Evolutionary conservation across 2,329 filamentous ascomycete species (phyloP).

Genomic region (Colletotrichum lupini): DNA sequence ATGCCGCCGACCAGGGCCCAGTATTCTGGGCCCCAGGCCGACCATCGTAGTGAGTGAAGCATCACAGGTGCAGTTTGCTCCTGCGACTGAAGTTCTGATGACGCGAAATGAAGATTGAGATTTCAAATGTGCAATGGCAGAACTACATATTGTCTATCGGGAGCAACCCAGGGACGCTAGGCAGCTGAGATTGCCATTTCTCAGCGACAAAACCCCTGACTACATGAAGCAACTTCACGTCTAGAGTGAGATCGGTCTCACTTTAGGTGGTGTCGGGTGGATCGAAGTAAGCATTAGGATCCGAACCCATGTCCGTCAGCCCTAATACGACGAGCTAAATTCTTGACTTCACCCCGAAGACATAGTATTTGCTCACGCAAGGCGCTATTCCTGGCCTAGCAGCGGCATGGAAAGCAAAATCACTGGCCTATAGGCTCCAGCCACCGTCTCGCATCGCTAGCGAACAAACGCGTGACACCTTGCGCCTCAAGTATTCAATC

Average conservation of each 20-base stretch:
- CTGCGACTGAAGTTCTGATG: neutral
- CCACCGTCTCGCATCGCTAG: no score
- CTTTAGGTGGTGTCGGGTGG: neutral
- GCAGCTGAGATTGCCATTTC: neutral
- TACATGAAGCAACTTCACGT: neutral
- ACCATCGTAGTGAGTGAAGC: neutral
- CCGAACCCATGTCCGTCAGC: neutral
- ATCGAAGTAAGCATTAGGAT: neutral
- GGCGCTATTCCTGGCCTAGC: no score
- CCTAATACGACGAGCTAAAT: no score
- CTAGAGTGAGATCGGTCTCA: neutral
- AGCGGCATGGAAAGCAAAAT: no score
- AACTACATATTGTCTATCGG: neutral
- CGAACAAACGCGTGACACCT: no score
- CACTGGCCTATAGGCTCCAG: no score
- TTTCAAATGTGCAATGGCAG: neutral
- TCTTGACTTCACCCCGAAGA: no score
- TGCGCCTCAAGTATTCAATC: no score
- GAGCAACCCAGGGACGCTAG: neutral
- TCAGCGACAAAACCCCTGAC: neutral
- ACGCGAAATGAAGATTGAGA: no score
- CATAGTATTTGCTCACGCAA: no score
- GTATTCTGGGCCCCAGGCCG: slow-evolving; percentile 2
- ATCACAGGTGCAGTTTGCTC: neutral
- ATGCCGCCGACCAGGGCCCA: neutral